phyloP scores from a whole-genome alignment of 306 rosid species.

The Vicia villosa region DNA sequence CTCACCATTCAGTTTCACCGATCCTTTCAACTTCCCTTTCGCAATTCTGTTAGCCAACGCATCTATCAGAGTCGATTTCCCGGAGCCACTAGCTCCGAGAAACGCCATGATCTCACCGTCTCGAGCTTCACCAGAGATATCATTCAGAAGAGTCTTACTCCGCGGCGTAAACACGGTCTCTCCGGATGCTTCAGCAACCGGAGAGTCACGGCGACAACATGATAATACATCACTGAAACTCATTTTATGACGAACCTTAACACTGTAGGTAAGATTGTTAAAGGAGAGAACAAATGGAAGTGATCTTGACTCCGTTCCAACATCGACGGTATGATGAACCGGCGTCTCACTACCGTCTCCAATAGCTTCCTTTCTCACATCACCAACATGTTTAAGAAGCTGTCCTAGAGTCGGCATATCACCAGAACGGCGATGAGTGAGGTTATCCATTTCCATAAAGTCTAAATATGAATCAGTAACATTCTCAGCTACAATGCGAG shows the following conservation, averaged over 20 bases:
- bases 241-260: slow-evolving; percentile 60
- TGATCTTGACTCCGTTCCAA: slow-evolving; percentile 55
- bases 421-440: slow-evolving; percentile 32
- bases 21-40: slow-evolving; percentile 83
- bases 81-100: slow-evolving; percentile 94
- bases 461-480: slow-evolving; percentile 29
- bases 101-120: slow-evolving; percentile 94
- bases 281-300: slow-evolving; percentile 79
- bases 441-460: slow-evolving; percentile 46
- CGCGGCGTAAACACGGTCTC: slow-evolving; percentile 46
- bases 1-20: slow-evolving; percentile 76
- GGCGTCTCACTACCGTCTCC: slow-evolving; percentile 84
- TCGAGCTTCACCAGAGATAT: slow-evolving; percentile 85
- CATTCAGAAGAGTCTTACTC: slow-evolving; percentile 71
- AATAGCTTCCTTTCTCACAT: slow-evolving; percentile 55
- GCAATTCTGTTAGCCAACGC: slow-evolving; percentile 89
- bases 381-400: slow-evolving; percentile 79
- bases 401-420: slow-evolving; percentile 69
- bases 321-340: slow-evolving; percentile 58
- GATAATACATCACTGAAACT: slow-evolving; percentile 37
- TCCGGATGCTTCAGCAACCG: slow-evolving; percentile 40
- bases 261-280: slow-evolving; percentile 72
- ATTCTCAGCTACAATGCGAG: slow-evolving; percentile 58
- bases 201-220: slow-evolving; percentile 2
- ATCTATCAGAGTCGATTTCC: slow-evolving; percentile 89